Evolutionary conservation across 2,329 filamentous ascomycete species (phyloP), one percentile per base, ranked within the genome.

Genomic region (Ceratocystis variospora): DNA sequence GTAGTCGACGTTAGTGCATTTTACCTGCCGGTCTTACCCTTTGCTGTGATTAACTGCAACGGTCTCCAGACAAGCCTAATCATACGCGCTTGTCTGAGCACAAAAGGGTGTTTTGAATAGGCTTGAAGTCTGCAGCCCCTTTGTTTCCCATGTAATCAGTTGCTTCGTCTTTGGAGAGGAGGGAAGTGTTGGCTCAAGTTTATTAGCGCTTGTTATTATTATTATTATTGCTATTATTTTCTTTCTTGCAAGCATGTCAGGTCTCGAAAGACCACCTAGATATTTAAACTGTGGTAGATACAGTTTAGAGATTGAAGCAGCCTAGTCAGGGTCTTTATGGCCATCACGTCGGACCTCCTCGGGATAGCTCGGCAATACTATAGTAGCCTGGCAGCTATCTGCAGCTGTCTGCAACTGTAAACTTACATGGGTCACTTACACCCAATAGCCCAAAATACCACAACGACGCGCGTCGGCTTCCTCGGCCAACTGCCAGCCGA

Each of bases 21-120:
- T 41, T 41, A 41, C 37, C 37, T 10, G 37, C 37, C 3, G 10
- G 10, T 8, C 1, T 41, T 12, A 15, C 2, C 12, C 37, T 41
- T 17, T 37, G 5, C 28, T 33, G 5, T n/a, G n/a, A 19, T 37
- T 2, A 12, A 19, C 8, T 59, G 55, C 28, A 59, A 59, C 55
- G 22, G 28, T 37, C 28, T 59, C 28, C 5, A 37, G 55, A 33
- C 28, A 59, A 28, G 1, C 31, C 1, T 37, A 37, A 37, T 25
- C 31, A 37, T 19, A 59, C 28, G 55, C 28, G 55, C 55, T 59
- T 59, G 55, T 59, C 55, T 59, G 55, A 59, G 55, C 15, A 37
- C 55, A 59, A 37, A 31, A 59, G 55, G 2, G 55, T 37, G 55
- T 59, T 59, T 59, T 59, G 22, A 25, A 59, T 37, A 17, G 55